Conservation (phyloP, 2,329 filamentous ascomycete genomes). For the Xylaria sp. region DNA sequence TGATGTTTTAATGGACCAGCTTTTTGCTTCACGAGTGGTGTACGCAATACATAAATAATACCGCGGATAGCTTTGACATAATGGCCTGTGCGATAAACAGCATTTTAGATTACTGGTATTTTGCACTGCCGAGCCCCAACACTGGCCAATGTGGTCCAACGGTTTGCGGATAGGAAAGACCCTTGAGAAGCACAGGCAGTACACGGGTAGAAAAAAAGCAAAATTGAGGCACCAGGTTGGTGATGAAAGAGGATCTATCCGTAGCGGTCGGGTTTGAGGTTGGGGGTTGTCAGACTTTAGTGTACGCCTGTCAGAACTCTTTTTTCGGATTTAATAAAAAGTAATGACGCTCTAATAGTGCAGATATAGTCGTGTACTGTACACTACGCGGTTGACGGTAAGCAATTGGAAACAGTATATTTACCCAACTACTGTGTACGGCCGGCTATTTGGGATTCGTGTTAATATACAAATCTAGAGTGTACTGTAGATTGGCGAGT, state of each 20-base stretch:
- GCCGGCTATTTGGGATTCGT: neutral
- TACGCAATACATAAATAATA: too few species aligned
- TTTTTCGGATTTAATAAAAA: too few species aligned
- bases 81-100: slow-evolving; percentile 20
- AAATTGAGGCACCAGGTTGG: slow-evolving; percentile 33
- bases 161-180: slow-evolving; percentile 27
- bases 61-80: neutral
- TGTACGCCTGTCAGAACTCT: slow-evolving; percentile 32
- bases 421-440: neutral
- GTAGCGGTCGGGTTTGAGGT: slow-evolving; percentile 14
- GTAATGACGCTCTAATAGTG: slow-evolving; percentile 25
- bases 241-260: slow-evolving; percentile 37
- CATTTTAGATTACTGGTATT: neutral
- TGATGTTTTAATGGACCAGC: slow-evolving; percentile 4
- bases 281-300: slow-evolving; percentile 30
- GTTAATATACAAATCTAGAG: neutral
- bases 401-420: neutral
- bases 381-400: slow-evolving; percentile 14
- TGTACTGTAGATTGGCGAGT: neutral
- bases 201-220: slow-evolving; percentile 16
- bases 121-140: slow-evolving; percentile 16
- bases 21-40: too few species aligned
- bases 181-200: slow-evolving; percentile 7
- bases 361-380: neutral
- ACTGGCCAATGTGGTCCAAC: slow-evolving; percentile 20